Evolutionary conservation across 768 basidiomycete species (phyloP).

Genomic region (Trametes cinnabarina): DNA sequence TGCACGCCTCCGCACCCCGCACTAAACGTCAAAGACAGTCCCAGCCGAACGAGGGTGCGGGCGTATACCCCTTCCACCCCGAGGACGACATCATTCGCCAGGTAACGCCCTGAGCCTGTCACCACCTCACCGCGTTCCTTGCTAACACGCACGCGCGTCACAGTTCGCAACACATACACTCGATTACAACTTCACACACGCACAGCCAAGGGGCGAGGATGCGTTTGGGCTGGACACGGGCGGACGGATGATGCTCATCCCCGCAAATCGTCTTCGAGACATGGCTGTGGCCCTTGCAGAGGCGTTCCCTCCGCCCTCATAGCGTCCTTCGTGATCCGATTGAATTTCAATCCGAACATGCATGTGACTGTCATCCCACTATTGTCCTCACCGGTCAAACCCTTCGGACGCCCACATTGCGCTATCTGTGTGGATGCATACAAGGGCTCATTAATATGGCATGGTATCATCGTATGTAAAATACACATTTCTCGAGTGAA

Average conservation of each 20-base stretch:
- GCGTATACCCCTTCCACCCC: constrained; percentile 76
- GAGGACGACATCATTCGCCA: constrained; percentile 76
- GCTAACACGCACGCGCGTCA: too few relatives aligned
- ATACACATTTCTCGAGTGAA: too few relatives aligned
- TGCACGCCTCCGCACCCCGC: constrained; percentile 36
- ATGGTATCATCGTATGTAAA: too few relatives aligned
- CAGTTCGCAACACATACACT: constrained; percentile 52
- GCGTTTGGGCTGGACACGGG: constrained; percentile 70
- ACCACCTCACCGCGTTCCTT: background rate
- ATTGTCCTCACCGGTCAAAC: too few relatives aligned
- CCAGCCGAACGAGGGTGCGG: constrained; percentile 33
- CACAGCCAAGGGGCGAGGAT: constrained; percentile 56
- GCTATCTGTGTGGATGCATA: too few relatives aligned
- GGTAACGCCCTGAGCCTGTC: constrained; percentile 40
- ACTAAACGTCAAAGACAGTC: constrained; percentile 43
- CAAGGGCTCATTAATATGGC: too few relatives aligned
- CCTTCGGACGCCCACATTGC: too few relatives aligned
- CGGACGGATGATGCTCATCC: constrained; percentile 65
- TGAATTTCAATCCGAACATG: too few relatives aligned
- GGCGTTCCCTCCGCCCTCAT: constrained; percentile 25
- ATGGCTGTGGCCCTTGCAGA: constrained; percentile 35
- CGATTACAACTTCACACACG: constrained; percentile 54
- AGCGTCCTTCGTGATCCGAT: too few relatives aligned
- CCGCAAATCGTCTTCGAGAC: constrained; percentile 39
- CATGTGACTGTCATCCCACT: too few relatives aligned